Evolutionary conservation across 2,329 filamentous ascomycete species (phyloP), one percentile per base, ranked within the genome.

Genomic region (Parastagonospora avenae): DNA sequence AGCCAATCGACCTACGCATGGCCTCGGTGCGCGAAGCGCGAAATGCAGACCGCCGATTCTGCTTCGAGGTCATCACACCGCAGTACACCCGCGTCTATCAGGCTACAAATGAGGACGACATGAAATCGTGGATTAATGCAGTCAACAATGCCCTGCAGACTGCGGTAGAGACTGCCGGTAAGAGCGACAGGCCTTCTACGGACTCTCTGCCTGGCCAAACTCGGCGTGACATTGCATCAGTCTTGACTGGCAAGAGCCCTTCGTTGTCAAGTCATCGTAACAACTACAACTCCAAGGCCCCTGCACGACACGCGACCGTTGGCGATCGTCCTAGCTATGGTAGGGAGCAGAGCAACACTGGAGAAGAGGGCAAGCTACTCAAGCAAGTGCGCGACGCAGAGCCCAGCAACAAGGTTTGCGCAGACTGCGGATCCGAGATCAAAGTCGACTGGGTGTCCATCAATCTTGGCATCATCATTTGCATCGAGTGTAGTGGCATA

Each of bases 361-460:
- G 95, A 44, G 91, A 96, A 38, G 89, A 89, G 54, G 90, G 93
- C 54, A 92, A 88, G 71, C 80, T 99, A 8, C 82, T 99, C 4
- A 91, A 96, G 70, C 86, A 89, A 69, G 85, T 99, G 36, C 88
- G 93, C 42, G 90, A 95, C 50, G 90, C 89, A 42, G 94, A 99
- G 67, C 89, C 96, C 65, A 92, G 91, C 35, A 99, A 99, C 74
- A 88, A 85, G 61, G 90, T 89, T 83, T 99, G 94, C 71, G 94
- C 94, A 12, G 94, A 99, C 72, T 99, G 94, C 69, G 90, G 91
- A 9, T 95, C 92, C 7, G 88, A 89, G 30, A 85, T 87, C 67
- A 97, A 97, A 77, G 92, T 96, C 16, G 94, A 99, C 74, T 99
- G 94, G 94, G 94, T 97, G 27, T 97, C 94, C 0, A 96, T 99